Percentiles rank a stretch among this genome's conserved stretches.
phyloP scores from a whole-genome alignment of 192 early-diverging fungal species.

The Helicostylum pulchrum region DNA sequence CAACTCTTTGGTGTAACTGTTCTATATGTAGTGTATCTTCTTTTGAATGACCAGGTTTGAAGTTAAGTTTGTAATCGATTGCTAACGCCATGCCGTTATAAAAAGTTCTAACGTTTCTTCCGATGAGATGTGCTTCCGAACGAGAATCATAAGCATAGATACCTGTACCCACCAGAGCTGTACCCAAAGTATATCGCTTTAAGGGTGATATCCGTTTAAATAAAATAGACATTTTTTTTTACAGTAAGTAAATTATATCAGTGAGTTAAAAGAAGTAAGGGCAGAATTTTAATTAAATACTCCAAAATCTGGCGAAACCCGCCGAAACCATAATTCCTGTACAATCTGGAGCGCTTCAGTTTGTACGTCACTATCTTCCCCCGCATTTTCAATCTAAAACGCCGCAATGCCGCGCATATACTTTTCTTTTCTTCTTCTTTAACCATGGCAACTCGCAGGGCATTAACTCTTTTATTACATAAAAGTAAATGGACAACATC shows the following conservation, averaged over 20 bases:
- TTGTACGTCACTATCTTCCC: too few relatives aligned
- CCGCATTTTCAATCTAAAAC: too few relatives aligned
- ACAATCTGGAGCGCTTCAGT: too few relatives aligned
- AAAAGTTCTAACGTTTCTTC: constrained; percentile 43
- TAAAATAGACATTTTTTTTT: too few relatives aligned
- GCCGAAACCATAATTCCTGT: too few relatives aligned
- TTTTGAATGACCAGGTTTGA: constrained; percentile 58
- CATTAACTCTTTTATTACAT: not conserved
- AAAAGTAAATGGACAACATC: not conserved
- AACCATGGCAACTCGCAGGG: not conserved
- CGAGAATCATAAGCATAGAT: constrained; percentile 43
- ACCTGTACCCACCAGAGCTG: constrained; percentile 18
- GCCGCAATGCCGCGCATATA: not conserved
- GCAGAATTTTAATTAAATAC: too few relatives aligned
- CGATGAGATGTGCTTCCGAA: constrained; percentile 46
- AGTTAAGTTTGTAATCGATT: constrained; percentile 82
- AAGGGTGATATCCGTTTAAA: too few relatives aligned
- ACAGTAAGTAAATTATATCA: too few relatives aligned
- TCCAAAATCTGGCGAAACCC: too few relatives aligned
- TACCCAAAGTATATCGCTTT: not conserved
- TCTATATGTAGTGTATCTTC: constrained; percentile 47
- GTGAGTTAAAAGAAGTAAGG: too few relatives aligned
- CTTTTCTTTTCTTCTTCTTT: not conserved
- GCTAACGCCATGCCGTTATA: constrained; percentile 52
- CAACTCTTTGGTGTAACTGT: constrained; percentile 69